Evolutionary conservation across 1,284 basidiomycete genomes (phyloP).

Genomic region (Microbotryum scabiosae): DNA sequence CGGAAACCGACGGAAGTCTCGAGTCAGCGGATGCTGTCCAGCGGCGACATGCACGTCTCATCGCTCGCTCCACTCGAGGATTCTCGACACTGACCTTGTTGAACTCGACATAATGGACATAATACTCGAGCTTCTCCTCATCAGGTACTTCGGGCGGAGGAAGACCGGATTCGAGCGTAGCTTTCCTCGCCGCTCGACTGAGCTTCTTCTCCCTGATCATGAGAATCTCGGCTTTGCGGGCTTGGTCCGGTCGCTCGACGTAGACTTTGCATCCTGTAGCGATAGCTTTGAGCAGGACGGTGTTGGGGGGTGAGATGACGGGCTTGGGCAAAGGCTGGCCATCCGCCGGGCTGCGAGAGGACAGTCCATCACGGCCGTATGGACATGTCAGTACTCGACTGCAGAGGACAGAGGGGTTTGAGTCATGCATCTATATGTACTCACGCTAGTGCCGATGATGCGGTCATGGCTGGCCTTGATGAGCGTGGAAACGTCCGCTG

Average conservation of each 20-base stretch:
- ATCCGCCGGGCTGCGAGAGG: not conserved
- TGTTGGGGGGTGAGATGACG: slow-evolving; percentile 35
- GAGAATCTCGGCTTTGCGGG: slow-evolving; percentile 84
- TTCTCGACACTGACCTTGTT: slow-evolving; percentile 56
- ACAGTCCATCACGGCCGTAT: not conserved
- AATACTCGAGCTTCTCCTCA: slow-evolving; percentile 63
- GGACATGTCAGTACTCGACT: too few species aligned
- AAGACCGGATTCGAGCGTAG: slow-evolving; percentile 37
- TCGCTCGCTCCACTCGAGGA: slow-evolving; percentile 29
- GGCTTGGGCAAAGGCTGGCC: slow-evolving; percentile 21
- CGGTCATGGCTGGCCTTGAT: too few species aligned
- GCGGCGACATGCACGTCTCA: too few species aligned
- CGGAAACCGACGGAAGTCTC: too few species aligned
- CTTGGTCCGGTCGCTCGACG: slow-evolving; percentile 71
- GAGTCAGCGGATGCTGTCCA: too few species aligned
- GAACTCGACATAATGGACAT: slow-evolving; percentile 95
- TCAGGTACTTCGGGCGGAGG: slow-evolving; percentile 46
- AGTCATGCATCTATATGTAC: too few species aligned
- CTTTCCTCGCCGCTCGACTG: slow-evolving; percentile 48
- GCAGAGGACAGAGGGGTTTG: too few species aligned
- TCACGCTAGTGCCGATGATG: too few species aligned
- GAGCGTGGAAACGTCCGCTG: too few species aligned
- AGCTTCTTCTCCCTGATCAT: slow-evolving; percentile 75
- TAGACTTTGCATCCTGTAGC: slow-evolving; percentile 88
- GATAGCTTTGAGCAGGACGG: slow-evolving; percentile 40